These are phyloP conservation scores for Hyaloperonospora brassicae DNA, from an alignment of 352 stramenopile species.

Conservation along the genomic window DNA sequence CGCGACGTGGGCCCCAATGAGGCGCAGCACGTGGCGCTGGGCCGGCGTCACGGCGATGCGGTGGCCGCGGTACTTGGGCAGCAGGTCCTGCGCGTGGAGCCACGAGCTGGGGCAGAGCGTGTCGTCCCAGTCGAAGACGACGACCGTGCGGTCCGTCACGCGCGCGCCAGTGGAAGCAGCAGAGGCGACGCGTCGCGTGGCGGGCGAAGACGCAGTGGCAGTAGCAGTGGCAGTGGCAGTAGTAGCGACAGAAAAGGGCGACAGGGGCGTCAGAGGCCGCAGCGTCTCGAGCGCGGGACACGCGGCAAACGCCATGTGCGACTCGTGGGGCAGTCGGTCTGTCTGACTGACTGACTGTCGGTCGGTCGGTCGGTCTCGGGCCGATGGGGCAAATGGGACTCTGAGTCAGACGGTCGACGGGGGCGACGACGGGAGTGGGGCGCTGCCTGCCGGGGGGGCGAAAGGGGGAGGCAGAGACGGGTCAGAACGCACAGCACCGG, in stretches of 20 bases:
- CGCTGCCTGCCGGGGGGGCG: slow-evolving; percentile 19
- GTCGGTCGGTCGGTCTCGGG: too few species aligned
- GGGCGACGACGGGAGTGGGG: slow-evolving; percentile 1
- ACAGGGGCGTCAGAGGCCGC: slow-evolving; percentile 22
- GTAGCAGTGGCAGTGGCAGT: too few species aligned
- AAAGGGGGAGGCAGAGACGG: slow-evolving; percentile 19
- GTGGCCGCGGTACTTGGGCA: slow-evolving; percentile 75
- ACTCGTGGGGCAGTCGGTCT: neutral
- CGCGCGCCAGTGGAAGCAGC: slow-evolving; percentile 9
- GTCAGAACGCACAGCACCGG: slow-evolving; percentile 1
- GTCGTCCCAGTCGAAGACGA: slow-evolving; percentile 86
- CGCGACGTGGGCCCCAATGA: slow-evolving; percentile 57
- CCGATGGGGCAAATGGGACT: slow-evolving; percentile 6
- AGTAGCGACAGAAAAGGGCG: too few species aligned
- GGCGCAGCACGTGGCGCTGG: slow-evolving; percentile 49
- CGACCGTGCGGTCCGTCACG: slow-evolving; percentile 69
- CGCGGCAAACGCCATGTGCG: slow-evolving; percentile 35
- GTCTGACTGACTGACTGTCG: too few species aligned
- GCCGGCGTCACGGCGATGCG: slow-evolving; percentile 46
- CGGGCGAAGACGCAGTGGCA: slow-evolving; percentile 3
- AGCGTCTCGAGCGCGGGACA: slow-evolving; percentile 41
- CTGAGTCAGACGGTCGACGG: slow-evolving; percentile 15
- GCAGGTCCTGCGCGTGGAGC: slow-evolving; percentile 70
- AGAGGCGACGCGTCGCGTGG: slow-evolving; percentile 15
- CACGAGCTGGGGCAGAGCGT: slow-evolving; percentile 82